Base-by-base conservation (phyloP, 1,139 yeast species). In the Pichia sp. region DNA sequence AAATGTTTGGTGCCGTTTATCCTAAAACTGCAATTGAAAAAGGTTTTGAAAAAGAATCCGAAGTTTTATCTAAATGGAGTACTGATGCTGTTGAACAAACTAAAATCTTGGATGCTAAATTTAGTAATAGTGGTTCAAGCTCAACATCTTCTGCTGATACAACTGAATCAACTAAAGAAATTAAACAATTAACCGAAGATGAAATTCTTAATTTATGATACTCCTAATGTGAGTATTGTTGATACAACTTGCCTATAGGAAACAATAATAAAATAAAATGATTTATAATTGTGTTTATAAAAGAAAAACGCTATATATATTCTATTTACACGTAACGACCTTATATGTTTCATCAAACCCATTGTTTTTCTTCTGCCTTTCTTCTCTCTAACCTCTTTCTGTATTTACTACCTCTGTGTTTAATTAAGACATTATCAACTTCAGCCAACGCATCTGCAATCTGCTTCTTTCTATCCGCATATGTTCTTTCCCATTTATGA, bases 1-100 rank as follows among this genome's bases (percentile, higher is more conserved):
- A 74, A 50, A 84, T 91, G 96, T 82, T 74, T 64, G 98, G 98
- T 10, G 85, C 95, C 2, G 79, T 84, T 8, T 88, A 75, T 67
- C 80, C 81, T 47, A 71, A 77, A 46, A 73, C 87, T 39, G 71
- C 81, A 57, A 70, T 88, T 56, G 85, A 84, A 52, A 74, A 76
- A 65, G 96, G 95, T 60, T 70, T 87, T 54, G 75, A 76, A 54
- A 76, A 77, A 60, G 98, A 93, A 72, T 89, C 86, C 66, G 73
- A 74, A 58, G 78, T 77, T 50, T 76, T 91, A 52, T 85, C 83
- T 58, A 74, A 76, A 56, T 91, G 96, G 96, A 81, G 80, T 58
- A 70, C 68, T 53, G 80, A 83, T 55, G 96, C 96, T n/a, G 67
- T 73, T 45, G 79, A 77, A 60, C 73, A 73, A 62, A 80, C 89